These are phyloP conservation scores for Fusarium sp. DNA, from an alignment of 2,329 filamentous ascomycete species.

Conservation along the genomic window DNA sequence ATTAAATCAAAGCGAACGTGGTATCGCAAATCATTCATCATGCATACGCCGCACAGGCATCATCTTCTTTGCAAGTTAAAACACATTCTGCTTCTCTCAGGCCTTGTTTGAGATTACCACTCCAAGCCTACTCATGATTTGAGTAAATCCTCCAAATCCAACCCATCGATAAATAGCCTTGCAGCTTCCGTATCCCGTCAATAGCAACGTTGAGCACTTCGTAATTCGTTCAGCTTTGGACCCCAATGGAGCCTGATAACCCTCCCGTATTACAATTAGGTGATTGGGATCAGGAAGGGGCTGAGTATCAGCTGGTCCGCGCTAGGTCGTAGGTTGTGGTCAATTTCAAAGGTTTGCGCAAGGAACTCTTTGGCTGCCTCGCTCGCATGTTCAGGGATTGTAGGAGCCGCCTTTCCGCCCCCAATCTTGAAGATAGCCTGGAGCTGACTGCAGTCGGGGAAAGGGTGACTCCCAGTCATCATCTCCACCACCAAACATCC, in stretches of 20 bases:
- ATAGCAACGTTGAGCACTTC: slow-evolving; percentile 3
- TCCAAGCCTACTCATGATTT: not conserved
- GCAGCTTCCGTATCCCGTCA: not conserved
- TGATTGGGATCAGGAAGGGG: slow-evolving; percentile 81
- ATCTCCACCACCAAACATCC: slow-evolving; percentile 98
- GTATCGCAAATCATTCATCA: slow-evolving; percentile 41
- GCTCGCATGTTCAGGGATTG: slow-evolving; percentile 86
- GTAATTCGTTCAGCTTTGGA: slow-evolving; percentile 4
- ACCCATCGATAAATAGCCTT: not conserved
- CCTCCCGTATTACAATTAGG: slow-evolving; percentile 43
- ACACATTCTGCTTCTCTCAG: slow-evolving; percentile 13
- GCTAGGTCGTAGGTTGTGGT: slow-evolving; percentile 90
- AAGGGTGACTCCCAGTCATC: slow-evolving; percentile 97
- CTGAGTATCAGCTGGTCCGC: slow-evolving; percentile 90
- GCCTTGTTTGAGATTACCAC: slow-evolving; percentile 6
- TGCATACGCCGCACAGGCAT: slow-evolving; percentile 7
- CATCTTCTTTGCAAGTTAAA: slow-evolving; percentile 22
- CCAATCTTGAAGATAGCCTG: slow-evolving; percentile 99
- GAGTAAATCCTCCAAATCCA: not conserved
- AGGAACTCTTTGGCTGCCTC: slow-evolving; percentile 87
- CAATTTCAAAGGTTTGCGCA: slow-evolving; percentile 90
- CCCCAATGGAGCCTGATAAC: not conserved
- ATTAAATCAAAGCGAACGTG: slow-evolving; percentile 38
- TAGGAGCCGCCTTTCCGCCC: slow-evolving; percentile 84
- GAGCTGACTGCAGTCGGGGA: slow-evolving; percentile 95